phyloP scores from a whole-genome alignment of 768 basidiomycete species.

The Rhodotorula graminis region DNA sequence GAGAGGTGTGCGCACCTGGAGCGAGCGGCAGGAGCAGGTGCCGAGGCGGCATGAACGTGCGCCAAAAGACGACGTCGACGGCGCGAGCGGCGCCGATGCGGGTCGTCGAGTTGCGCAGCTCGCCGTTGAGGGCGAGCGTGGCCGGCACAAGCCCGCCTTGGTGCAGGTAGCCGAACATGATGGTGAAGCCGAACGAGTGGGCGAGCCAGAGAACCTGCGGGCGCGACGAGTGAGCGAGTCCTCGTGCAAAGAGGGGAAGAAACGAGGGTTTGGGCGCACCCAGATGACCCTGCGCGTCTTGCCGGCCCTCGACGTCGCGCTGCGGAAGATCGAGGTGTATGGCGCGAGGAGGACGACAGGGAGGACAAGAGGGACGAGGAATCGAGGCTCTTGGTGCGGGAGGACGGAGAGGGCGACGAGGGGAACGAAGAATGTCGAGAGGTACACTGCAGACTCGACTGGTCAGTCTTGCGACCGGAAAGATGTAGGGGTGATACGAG shows the following conservation, averaged over 20 bases:
- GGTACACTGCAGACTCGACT: conserved; percentile 2
- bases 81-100: neutral
- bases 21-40: conserved; percentile 26
- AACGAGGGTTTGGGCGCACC: conserved; percentile 1
- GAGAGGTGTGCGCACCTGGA: neutral
- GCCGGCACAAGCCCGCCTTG: conserved; percentile 36
- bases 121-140: conserved; percentile 18
- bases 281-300: neutral
- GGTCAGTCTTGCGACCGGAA: too few species aligned
- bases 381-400: conserved; percentile 42
- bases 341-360: conserved; percentile 18
- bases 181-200: conserved; percentile 14
- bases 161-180: conserved; percentile 37
- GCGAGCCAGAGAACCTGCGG: conserved; percentile 17
- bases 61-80: conserved; percentile 32
- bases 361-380: conserved; percentile 39
- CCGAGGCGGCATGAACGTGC: conserved; percentile 38
- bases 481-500: too few species aligned
- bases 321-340: neutral
- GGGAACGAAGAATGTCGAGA: conserved; percentile 10
- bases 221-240: neutral
- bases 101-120: neutral
- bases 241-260: neutral
- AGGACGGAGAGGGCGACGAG: conserved; percentile 28
- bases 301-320: neutral